A percentile compares a stretch with the other conserved stretches of the same genome.
These are phyloP conservation scores for Astraeus odoratus DNA, from an alignment of 768 basidiomycete genomes.

Conservation along the genomic window DNA sequence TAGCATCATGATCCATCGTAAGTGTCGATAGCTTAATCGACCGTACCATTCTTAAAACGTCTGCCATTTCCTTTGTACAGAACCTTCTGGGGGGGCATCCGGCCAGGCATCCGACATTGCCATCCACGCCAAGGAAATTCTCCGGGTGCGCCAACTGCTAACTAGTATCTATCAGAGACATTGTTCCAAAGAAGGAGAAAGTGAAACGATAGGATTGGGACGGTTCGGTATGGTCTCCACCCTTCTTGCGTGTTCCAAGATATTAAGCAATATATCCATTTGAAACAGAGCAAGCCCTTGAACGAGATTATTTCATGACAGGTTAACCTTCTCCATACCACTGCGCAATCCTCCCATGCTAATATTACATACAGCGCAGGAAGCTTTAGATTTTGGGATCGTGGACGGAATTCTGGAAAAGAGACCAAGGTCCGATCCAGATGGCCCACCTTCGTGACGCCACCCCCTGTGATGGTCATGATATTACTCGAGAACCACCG, in stretches of 20 bases:
- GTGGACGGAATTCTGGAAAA: conserved; percentile 88
- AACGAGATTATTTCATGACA: conserved; percentile 96
- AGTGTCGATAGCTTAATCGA: conserved; percentile 16
- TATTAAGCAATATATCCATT: conserved; percentile 5
- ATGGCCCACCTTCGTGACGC: conserved; percentile 15
- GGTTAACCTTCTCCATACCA: conserved; percentile 33
- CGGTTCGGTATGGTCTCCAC: conserved; percentile 62
- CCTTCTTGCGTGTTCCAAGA: conserved; percentile 15
- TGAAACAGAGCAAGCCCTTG: conserved; percentile 70
- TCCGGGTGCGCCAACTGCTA: conserved; percentile 76
- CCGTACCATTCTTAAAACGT: neutral
- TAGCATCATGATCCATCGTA: conserved; percentile 98
- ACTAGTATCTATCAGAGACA: conserved; percentile 89
- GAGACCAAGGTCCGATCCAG: conserved; percentile 49
- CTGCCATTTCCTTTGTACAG: conserved; percentile 35
- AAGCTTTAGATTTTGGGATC: conserved; percentile 87
- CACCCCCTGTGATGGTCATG: conserved; percentile 2
- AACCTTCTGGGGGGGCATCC: conserved; percentile 93
- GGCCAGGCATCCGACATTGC: conserved; percentile 96
- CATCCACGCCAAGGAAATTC: conserved; percentile 95
- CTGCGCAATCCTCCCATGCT: conserved; percentile 13
- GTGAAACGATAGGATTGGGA: conserved; percentile 50
- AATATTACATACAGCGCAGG: conserved; percentile 50
- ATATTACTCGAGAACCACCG: conserved; percentile 10
- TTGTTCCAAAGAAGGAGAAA: conserved; percentile 65